A percentile compares a stretch with the other conserved stretches of the same genome.
These are phyloP conservation scores for Irpex sp. DNA, from an alignment of 1,284 basidiomycete genomes.

Conservation along the genomic window DNA sequence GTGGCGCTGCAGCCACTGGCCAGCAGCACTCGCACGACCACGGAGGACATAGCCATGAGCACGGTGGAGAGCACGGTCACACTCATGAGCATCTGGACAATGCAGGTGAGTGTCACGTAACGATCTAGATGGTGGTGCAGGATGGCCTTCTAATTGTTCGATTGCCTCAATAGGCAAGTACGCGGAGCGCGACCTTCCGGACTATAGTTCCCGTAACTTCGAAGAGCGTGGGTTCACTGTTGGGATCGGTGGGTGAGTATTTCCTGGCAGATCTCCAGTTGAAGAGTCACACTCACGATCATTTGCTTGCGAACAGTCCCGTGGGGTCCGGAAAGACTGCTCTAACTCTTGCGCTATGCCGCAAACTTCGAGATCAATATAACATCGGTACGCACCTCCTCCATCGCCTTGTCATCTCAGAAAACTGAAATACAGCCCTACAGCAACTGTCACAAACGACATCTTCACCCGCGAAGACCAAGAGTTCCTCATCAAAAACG, in stretches of 20 bases:
- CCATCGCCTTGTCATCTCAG: conserved; percentile 1
- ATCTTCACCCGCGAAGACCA: conserved; percentile 98
- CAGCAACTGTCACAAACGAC: conserved; percentile 94
- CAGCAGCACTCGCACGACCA: conserved; percentile 41
- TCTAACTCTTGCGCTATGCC: conserved; percentile 89
- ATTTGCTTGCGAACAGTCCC: conserved; percentile 51
- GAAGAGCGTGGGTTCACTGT: conserved; percentile 94
- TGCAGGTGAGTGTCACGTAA: conserved; percentile 53
- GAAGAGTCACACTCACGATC: background rate
- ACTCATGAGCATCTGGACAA: conserved; percentile 43
- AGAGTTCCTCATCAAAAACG: conserved; percentile 93
- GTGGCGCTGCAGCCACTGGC: conserved; percentile 27
- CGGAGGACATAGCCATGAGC: conserved; percentile 84
- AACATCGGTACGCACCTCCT: conserved; percentile 72
- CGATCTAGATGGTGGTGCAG: background rate
- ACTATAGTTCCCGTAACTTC: conserved; percentile 84
- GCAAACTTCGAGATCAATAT: conserved; percentile 75
- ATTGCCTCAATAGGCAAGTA: conserved; percentile 68
- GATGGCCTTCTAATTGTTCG: background rate
- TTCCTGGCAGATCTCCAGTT: background rate
- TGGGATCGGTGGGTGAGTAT: conserved; percentile 88
- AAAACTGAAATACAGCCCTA: background rate
- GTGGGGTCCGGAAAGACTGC: conserved; percentile 99
- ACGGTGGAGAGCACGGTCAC: conserved; percentile 39
- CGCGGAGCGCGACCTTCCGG: conserved; percentile 88